phyloP scores from a whole-genome alignment of 768 basidiomycete species.

The Tremella yokohamensis region DNA sequence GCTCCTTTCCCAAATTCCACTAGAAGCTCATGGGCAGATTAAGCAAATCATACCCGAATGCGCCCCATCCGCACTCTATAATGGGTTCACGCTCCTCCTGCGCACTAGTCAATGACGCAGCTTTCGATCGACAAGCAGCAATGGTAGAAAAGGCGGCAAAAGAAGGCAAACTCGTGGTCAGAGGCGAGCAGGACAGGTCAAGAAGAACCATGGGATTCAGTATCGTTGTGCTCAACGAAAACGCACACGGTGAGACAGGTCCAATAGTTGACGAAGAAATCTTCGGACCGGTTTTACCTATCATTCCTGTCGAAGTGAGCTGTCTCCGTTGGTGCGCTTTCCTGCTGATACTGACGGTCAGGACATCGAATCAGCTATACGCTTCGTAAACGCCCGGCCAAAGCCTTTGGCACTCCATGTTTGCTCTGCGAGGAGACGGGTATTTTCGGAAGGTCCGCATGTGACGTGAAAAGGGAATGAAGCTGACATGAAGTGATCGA shows the following conservation, averaged over 20 bases:
- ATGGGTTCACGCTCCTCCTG: constrained; percentile 20
- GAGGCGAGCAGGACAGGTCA: constrained; percentile 38
- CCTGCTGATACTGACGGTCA: constrained; percentile 10
- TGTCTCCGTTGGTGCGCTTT: neutral
- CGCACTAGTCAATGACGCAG: constrained; percentile 13
- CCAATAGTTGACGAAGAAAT: constrained; percentile 47
- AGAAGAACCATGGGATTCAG: constrained; percentile 44
- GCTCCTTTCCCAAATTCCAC: neutral
- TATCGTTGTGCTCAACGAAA: constrained; percentile 33
- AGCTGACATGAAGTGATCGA: constrained; percentile 30
- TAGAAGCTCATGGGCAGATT: constrained; percentile 5
- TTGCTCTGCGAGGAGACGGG: constrained; percentile 32
- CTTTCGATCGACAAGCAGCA: constrained; percentile 30
- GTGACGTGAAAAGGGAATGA: too few species aligned
- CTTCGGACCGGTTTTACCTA: constrained; percentile 49
- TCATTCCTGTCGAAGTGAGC: constrained; percentile 48
- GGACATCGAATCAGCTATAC: constrained; percentile 46
- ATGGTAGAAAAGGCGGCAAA: constrained; percentile 41
- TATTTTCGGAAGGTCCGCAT: constrained; percentile 46
- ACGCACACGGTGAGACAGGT: constrained; percentile 26
- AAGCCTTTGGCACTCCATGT: constrained; percentile 49
- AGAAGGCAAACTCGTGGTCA: constrained; percentile 39
- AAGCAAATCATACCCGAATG: constrained; percentile 31
- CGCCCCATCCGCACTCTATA: constrained; percentile 31
- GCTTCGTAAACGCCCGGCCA: constrained; percentile 42